Conservation (phyloP, 768 basidiomycete species). For the Wakefieldia striispora region DNA sequence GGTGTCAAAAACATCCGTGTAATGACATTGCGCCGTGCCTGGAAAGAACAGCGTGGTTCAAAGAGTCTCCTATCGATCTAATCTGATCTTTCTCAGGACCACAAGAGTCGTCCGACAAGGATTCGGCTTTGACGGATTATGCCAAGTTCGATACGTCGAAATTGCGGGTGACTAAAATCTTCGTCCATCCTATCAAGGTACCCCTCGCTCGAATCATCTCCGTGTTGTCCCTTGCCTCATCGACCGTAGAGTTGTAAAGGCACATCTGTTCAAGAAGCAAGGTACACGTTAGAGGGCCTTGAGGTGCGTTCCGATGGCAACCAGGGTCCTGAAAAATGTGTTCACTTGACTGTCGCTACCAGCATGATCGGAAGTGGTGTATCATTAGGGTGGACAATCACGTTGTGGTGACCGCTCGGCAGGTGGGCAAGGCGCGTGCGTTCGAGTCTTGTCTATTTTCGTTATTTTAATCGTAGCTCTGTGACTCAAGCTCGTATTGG, state of each 20-base stretch:
- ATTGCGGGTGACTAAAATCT: slow-evolving; percentile 51
- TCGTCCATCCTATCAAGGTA: slow-evolving; percentile 70
- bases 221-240: not conserved
- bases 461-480: not conserved
- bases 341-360: slow-evolving; percentile 1
- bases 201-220: not conserved
- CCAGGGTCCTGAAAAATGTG: not conserved
- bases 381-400: slow-evolving; percentile 57
- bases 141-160: slow-evolving; percentile 30
- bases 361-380: slow-evolving; percentile 75
- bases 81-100: slow-evolving; percentile 15
- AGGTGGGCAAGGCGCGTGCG: slow-evolving; percentile 50
- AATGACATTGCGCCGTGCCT: not conserved
- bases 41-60: not conserved
- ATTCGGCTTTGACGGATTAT: slow-evolving; percentile 3
- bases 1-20: slow-evolving; percentile 2
- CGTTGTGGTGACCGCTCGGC: slow-evolving; percentile 64
- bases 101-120: not conserved
- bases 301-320: slow-evolving; percentile 50
- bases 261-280: slow-evolving; percentile 53
- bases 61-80: not conserved
- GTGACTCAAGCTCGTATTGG: slow-evolving; percentile 57
- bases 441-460: not conserved
- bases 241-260: slow-evolving; percentile 66
- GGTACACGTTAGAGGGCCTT: slow-evolving; percentile 60